Evolutionary conservation across 306 rosid genomes (phyloP), one percentile per base, ranked within the genome.

Genomic region (Hippophae tibetana): DNA sequence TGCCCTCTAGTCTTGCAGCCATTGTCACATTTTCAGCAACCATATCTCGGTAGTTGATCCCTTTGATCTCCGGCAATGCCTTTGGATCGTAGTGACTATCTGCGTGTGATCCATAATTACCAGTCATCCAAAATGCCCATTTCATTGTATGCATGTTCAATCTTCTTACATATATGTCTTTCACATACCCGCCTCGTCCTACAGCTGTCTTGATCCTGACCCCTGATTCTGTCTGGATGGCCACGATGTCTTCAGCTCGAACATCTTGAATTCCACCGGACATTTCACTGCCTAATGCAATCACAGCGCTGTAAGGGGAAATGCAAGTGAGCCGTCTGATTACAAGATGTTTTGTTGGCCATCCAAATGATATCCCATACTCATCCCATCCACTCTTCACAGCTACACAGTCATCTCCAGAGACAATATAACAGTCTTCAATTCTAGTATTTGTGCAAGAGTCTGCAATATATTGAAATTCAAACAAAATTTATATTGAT

Each of bases 1-100:
- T 87, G 42, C 97, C 97, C 55, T 82, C 89, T 73, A 90, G 68
- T n/a, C 76, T 74, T 0, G 77, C 94, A 9, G 97, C 97, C 68
- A 83, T 75, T 11, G 72, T 69, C 1, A 83, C 97, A 25, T 89
- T 64, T 5, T 86, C 95, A 1, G 78, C 84, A 25, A 74, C 78
- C 58, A 79, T 62, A 14, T 79, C 74, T 13, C 67, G 67, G 52
- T 70, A 79, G 65, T 79, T 74, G 48, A 79, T 74, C 26, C 66
- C 69, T 42, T 40, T 57, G 42, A 79, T 75, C 65, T 67, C 75
- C 42, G 78, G 78, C 10, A 71, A 0, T 25, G 84, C 84, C 4
- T 74, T 57, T 3, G 71, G 76, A 54, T 79, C 75, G 12, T 56
- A 74, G 10, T 61, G 41, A 27, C 12, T 63, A 59, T 79, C 84